A percentile compares a stretch with the other conserved stretches of the same genome.
These are phyloP conservation scores for Cystofilobasidium capitatum DNA, from an alignment of 768 basidiomycete species.

Conservation along the genomic window DNA sequence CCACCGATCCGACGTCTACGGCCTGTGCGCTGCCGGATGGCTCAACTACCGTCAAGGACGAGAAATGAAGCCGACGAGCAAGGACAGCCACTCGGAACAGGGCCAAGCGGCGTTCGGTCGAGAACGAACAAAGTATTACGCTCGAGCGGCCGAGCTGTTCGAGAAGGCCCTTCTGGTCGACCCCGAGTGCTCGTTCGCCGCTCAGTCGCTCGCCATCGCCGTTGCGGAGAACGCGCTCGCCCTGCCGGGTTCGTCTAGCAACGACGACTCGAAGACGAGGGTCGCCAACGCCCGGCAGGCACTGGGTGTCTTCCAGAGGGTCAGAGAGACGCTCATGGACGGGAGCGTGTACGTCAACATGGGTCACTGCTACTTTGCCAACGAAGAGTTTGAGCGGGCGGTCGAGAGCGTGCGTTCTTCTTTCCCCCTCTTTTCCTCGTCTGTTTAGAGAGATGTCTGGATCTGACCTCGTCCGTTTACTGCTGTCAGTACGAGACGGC, in stretches of 20 bases:
- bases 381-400: conserved; percentile 89
- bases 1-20: conserved; percentile 76
- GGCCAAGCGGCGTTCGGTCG: conserved; percentile 41
- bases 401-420: conserved; percentile 69
- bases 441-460: neutral
- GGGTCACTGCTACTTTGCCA: conserved; percentile 85
- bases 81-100: conserved; percentile 34
- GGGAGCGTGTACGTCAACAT: conserved; percentile 91
- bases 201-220: conserved; percentile 88
- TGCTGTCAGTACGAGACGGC: conserved; percentile 76
- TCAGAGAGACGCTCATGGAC: conserved; percentile 70
- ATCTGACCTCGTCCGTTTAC: neutral
- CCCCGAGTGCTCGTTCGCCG: conserved; percentile 78
- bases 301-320: conserved; percentile 76
- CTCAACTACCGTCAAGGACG: conserved; percentile 75
- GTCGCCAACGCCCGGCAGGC: conserved; percentile 66
- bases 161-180: conserved; percentile 81
- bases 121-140: conserved; percentile 68
- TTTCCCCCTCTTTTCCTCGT: neutral
- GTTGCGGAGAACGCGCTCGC: conserved; percentile 86
- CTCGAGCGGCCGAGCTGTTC: conserved; percentile 78
- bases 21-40: conserved; percentile 80
- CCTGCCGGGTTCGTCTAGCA: conserved; percentile 42
- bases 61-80: conserved; percentile 48
- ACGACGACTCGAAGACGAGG: conserved; percentile 19